phyloP scores from a whole-genome alignment of 2,329 filamentous ascomycete species.

The Lasiodiplodia theobromae region DNA sequence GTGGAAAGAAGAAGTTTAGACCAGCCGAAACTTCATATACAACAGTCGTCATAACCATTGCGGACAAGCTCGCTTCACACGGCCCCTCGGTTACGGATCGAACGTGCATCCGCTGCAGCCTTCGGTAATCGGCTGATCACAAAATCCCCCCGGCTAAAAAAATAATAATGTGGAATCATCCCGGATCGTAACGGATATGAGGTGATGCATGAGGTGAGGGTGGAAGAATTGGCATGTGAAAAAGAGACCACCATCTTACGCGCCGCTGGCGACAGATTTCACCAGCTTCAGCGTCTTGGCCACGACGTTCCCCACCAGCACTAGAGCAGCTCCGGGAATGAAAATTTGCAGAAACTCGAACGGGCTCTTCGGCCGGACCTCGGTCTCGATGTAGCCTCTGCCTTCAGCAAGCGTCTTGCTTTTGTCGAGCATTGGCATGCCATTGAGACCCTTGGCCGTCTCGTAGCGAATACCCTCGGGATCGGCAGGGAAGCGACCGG shows the following conservation, averaged over 20 bases:
- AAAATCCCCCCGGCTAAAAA: not conserved
- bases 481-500: constrained; percentile 82
- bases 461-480: constrained; percentile 32
- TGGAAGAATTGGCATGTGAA: constrained; percentile 13
- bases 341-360: constrained; percentile 55
- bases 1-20: not conserved
- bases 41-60: not conserved
- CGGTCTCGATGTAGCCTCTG: constrained; percentile 54
- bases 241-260: constrained; percentile 7
- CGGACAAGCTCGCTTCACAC: not conserved
- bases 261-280: not conserved
- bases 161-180: not conserved
- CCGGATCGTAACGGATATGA: not conserved
- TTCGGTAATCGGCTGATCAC: not conserved
- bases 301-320: constrained; percentile 25
- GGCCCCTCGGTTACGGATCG: not conserved
- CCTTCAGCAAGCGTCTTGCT: constrained; percentile 1
- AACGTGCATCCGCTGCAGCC: not conserved
- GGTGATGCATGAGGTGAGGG: constrained; percentile 8
- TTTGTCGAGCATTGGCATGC: constrained; percentile 20
- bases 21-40: not conserved
- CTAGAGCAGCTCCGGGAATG: constrained; percentile 31
- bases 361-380: constrained; percentile 49
- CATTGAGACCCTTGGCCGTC: constrained; percentile 5
- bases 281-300: constrained; percentile 14